A percentile compares a stretch with the other conserved stretches of the same genome.
These are phyloP conservation scores for Pleurozium schreberi DNA, from an alignment of 225 moss, liverwort and hornwort species.

Conservation along the genomic window DNA sequence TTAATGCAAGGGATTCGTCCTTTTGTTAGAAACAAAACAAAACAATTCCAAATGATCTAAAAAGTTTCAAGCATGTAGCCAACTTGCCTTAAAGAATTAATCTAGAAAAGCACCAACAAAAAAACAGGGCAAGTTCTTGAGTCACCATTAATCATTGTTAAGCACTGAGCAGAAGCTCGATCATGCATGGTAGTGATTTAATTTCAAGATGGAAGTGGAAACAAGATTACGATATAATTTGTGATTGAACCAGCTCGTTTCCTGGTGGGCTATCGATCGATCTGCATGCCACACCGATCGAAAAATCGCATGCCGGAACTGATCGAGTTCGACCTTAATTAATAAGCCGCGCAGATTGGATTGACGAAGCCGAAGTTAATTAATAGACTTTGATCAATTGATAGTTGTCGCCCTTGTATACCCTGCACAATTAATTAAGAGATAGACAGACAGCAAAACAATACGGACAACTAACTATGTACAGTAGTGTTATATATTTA, in stretches of 20 bases:
- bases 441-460: not conserved
- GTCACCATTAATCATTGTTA: not conserved
- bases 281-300: too few relatives aligned
- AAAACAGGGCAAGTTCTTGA: not conserved
- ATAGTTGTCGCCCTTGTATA: not conserved
- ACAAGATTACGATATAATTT: not conserved
- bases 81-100: too few relatives aligned
- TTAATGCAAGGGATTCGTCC: too few relatives aligned
- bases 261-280: not conserved
- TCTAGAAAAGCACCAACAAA: too few relatives aligned
- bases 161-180: not conserved
- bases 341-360: not conserved
- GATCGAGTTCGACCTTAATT: too few relatives aligned
- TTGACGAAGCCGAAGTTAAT: too few relatives aligned
- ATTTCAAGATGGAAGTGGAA: not conserved
- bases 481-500: not conserved
- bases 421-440: not conserved
- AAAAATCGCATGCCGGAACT: too few relatives aligned
- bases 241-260: not conserved
- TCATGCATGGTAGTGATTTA: too few relatives aligned
- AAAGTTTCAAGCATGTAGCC: too few relatives aligned
- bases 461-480: not conserved
- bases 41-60: too few relatives aligned
- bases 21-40: too few relatives aligned
- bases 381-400: not conserved